Evolutionary conservation across 192 early-diverging fungal species (phyloP).

Genomic region (Backusella australiensis): DNA sequence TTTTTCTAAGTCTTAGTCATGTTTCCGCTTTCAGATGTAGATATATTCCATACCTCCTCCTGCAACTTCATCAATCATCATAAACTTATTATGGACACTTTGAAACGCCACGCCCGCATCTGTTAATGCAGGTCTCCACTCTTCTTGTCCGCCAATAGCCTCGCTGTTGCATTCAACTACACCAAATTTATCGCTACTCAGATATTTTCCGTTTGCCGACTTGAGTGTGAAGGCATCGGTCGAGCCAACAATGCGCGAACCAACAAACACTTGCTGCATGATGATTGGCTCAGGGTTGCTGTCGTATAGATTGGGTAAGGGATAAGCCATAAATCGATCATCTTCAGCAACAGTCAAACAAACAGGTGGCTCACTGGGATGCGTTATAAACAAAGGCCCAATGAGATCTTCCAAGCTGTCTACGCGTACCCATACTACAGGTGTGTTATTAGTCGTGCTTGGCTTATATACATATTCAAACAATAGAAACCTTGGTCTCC

Average conservation of each 20-base stretch:
- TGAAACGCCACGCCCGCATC: slow-evolving; percentile 71
- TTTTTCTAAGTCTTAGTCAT: background rate
- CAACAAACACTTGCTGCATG: slow-evolving; percentile 69
- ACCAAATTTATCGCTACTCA: slow-evolving; percentile 78
- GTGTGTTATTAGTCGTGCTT: background rate
- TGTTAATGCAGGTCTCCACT: slow-evolving; percentile 66
- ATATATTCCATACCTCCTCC: slow-evolving; percentile 23
- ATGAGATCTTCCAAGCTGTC: slow-evolving; percentile 61
- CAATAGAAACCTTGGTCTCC: slow-evolving; percentile 27
- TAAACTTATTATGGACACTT: slow-evolving; percentile 62
- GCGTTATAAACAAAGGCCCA: slow-evolving; percentile 68
- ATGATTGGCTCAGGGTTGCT: slow-evolving; percentile 38
- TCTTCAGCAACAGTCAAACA: slow-evolving; percentile 50
- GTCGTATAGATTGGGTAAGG: slow-evolving; percentile 34
- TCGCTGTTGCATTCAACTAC: slow-evolving; percentile 67
- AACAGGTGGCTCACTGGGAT: slow-evolving; percentile 59
- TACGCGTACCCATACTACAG: slow-evolving; percentile 61
- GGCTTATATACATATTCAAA: background rate
- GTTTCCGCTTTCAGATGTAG: background rate
- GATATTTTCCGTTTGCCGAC: slow-evolving; percentile 61
- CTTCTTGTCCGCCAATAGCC: slow-evolving; percentile 78
- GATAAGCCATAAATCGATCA: slow-evolving; percentile 42
- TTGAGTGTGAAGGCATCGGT: slow-evolving; percentile 57
- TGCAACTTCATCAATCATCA: slow-evolving; percentile 62
- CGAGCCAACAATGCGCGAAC: slow-evolving; percentile 56